Evolutionary conservation across 1,139 yeast species (phyloP).

Genomic region (Zygoascus hellenicus): DNA sequence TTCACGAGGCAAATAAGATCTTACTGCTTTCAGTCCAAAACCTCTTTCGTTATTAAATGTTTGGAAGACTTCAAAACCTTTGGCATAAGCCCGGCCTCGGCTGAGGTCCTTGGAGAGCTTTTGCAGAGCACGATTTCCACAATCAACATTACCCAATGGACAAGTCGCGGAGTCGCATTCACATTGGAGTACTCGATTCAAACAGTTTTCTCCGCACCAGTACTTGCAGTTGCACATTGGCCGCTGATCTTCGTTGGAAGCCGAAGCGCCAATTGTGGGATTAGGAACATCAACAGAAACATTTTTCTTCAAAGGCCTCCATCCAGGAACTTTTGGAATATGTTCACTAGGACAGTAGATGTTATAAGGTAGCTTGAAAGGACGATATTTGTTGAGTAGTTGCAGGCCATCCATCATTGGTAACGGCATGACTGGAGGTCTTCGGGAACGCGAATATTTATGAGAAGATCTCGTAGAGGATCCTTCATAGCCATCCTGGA

Average conservation of each 20-base stretch:
- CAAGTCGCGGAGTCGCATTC: conserved; percentile 37
- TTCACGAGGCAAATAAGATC: conserved; percentile 35
- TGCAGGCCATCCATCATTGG: conserved; percentile 20
- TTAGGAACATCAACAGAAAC: conserved; percentile 26
- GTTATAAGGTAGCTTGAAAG: conserved; percentile 34
- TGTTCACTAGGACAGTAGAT: conserved; percentile 33
- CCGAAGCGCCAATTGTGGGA: conserved; percentile 12
- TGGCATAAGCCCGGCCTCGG: conserved; percentile 25
- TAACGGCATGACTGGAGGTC: conserved; percentile 20
- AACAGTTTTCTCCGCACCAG: conserved; percentile 35
- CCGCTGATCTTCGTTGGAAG: conserved; percentile 15
- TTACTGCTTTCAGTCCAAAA: conserved; percentile 35
- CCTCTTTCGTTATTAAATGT: conserved; percentile 26
- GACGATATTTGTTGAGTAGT: conserved; percentile 13
- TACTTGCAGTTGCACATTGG: conserved; percentile 31
- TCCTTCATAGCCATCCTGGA: conserved; percentile 1
- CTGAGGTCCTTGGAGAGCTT: conserved; percentile 20
- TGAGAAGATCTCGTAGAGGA: not conserved
- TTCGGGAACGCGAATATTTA: conserved; percentile 5
- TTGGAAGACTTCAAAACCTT: conserved; percentile 33
- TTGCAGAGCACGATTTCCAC: conserved; percentile 38
- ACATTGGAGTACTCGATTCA: conserved; percentile 30
- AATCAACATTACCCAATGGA: conserved; percentile 31
- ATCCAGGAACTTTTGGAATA: conserved; percentile 25
- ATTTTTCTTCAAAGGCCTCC: conserved; percentile 31